phyloP scores from a whole-genome alignment of 495 filamentous ascomycete genomes.

The Aspergillus baeticus region DNA sequence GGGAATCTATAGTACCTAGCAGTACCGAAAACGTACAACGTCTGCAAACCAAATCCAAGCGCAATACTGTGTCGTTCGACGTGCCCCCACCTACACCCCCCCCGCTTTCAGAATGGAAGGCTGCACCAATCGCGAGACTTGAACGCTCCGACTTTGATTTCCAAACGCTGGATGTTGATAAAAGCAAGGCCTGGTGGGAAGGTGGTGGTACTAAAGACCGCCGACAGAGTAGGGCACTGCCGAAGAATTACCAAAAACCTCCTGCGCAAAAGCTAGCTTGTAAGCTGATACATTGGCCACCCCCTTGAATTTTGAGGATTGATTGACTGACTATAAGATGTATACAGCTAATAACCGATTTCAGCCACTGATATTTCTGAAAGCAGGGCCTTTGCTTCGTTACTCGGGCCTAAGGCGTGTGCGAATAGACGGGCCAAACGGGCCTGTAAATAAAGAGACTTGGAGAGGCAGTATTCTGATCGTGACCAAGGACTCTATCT shows the following conservation, averaged over 20 bases:
- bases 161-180: slow-evolving; percentile 38
- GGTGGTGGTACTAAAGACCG: slow-evolving; percentile 32
- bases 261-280: slow-evolving; percentile 36
- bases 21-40: slow-evolving; percentile 21
- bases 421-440: slow-evolving; percentile 34
- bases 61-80: slow-evolving; percentile 47
- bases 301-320: not conserved
- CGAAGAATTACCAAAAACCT: slow-evolving; percentile 39
- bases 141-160: slow-evolving; percentile 41
- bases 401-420: slow-evolving; percentile 72
- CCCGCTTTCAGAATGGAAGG: slow-evolving; percentile 45
- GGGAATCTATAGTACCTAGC: slow-evolving; percentile 16
- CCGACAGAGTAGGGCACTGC: slow-evolving; percentile 42
- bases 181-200: slow-evolving; percentile 50
- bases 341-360: slow-evolving; percentile 64
- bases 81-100: slow-evolving; percentile 49
- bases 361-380: slow-evolving; percentile 77
- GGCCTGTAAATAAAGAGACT: slow-evolving; percentile 61
- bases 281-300: slow-evolving; percentile 19
- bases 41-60: slow-evolving; percentile 35
- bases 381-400: slow-evolving; percentile 84
- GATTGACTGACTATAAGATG: slow-evolving; percentile 21
- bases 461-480: slow-evolving; percentile 96
- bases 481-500: slow-evolving; percentile 78
- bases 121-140: slow-evolving; percentile 35